phyloP scores from a whole-genome alignment of 2,329 filamentous ascomycete species.

The Conoideocrella luteorostrata region DNA sequence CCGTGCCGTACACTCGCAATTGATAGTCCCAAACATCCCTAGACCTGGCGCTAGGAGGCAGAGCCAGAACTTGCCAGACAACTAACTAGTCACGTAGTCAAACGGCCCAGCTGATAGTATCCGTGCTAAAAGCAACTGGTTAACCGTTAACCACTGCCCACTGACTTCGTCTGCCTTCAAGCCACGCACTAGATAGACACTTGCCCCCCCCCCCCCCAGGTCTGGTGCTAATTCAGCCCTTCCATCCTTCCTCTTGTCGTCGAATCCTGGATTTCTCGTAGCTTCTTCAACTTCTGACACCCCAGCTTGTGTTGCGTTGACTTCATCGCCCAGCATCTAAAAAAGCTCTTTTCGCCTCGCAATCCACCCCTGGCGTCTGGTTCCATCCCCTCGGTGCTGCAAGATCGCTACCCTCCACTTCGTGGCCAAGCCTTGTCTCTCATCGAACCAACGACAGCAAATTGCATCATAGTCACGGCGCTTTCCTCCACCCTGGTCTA shows the following conservation, averaged over 20 bases:
- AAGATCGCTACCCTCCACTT: conserved; percentile 2
- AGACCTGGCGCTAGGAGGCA: no score
- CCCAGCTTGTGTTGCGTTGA: neutral
- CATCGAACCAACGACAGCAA: neutral
- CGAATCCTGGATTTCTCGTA: neutral
- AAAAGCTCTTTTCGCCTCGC: neutral
- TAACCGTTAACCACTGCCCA: no score
- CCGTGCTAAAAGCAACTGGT: no score
- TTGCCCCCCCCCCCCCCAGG: neutral
- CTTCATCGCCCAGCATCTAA: neutral
- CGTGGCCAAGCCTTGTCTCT: neutral
- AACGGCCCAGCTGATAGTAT: no score
- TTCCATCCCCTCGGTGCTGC: neutral
- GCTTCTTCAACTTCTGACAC: neutral
- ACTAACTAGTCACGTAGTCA: no score
- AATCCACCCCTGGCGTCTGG: neutral
- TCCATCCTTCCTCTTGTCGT: neutral
- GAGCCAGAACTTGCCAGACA: no score
- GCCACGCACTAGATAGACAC: conserved; percentile 3
- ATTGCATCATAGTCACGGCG: conserved; percentile 2
- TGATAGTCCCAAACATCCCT: no score
- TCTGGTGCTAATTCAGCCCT: neutral
- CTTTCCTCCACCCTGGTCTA: neutral
- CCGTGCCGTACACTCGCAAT: no score
- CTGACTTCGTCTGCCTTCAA: neutral